These are phyloP conservation scores for Phialocephala sp. DNA, from an alignment of 2,329 filamentous ascomycete species.

Conservation along the genomic window DNA sequence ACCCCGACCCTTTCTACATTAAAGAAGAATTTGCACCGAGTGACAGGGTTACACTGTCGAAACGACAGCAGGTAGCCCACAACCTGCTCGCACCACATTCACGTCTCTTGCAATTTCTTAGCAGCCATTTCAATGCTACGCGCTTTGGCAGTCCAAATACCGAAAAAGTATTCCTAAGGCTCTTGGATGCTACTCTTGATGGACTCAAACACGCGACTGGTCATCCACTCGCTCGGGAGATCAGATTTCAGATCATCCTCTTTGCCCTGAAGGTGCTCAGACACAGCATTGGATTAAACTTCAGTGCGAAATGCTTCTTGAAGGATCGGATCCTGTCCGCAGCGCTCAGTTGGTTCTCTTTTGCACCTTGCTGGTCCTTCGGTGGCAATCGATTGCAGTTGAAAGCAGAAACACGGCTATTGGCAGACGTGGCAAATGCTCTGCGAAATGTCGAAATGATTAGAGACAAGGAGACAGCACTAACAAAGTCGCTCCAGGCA, in stretches of 20 bases:
- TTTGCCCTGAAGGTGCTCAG: constrained; percentile 81
- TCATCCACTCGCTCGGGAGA: constrained; percentile 88
- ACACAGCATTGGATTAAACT: constrained; percentile 70
- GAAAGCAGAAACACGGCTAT: constrained; percentile 86
- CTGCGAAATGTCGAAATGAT: constrained; percentile 69
- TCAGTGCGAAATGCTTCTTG: constrained; percentile 74
- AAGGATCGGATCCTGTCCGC: constrained; percentile 90
- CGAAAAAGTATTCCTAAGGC: constrained; percentile 79
- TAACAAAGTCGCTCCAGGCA: constrained; percentile 68
- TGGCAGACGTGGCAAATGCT: constrained; percentile 74
- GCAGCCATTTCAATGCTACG: constrained; percentile 93
- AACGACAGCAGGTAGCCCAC: constrained; percentile 78
- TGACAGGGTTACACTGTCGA: constrained; percentile 75
- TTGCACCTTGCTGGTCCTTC: constrained; percentile 88
- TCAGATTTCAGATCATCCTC: constrained; percentile 87
- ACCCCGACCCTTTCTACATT: constrained; percentile 86
- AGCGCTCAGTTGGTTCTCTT: constrained; percentile 86
- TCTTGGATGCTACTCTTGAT: constrained; percentile 80
- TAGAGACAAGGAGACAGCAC: constrained; percentile 48
- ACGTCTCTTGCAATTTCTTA: constrained; percentile 84
- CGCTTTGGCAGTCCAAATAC: constrained; percentile 83
- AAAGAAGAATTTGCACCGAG: constrained; percentile 93
- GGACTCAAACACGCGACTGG: constrained; percentile 72
- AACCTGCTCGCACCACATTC: constrained; percentile 87
- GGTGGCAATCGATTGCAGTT: constrained; percentile 92